Conservation (phyloP, 2,329 filamentous ascomycete genomes). For the Ophiostoma populinum region DNA sequence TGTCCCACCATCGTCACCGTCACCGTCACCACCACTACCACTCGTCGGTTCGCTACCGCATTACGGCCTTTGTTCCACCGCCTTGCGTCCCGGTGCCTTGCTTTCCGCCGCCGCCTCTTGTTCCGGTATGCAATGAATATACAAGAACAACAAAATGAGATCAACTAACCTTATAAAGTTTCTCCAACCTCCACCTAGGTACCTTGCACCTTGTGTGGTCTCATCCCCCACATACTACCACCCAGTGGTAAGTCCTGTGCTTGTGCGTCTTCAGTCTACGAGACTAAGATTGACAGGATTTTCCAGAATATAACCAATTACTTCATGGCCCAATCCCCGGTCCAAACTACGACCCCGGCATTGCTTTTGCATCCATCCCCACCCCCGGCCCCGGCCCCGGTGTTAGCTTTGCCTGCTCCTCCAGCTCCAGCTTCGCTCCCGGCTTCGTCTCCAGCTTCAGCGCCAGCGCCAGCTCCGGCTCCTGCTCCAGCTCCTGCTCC, state of each 20-base stretch:
- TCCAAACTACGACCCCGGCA: too few relatives aligned
- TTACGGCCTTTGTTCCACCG: too few relatives aligned
- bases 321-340: not conserved
- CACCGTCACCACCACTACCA: not conserved
- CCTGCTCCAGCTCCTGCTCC: not conserved
- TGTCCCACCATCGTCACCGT: not conserved
- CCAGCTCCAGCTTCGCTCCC: not conserved
- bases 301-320: not conserved
- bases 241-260: not conserved
- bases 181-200: not conserved
- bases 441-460: not conserved
- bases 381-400: not conserved
- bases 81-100: not conserved
- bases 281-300: slow-evolving; percentile 2
- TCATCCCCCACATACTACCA: slow-evolving; percentile 1
- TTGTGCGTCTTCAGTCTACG: too few relatives aligned
- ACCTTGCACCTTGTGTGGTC: not conserved
- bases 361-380: too few relatives aligned
- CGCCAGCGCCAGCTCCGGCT: not conserved
- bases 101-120: too few relatives aligned
- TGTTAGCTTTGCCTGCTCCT: not conserved
- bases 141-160: not conserved
- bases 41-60: not conserved
- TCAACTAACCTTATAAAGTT: not conserved
- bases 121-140: not conserved